Percentiles rank a stretch among this genome's conserved stretches.
These are phyloP conservation scores for Neurospora discreta DNA, from an alignment of 495 filamentous ascomycete genomes.

Conservation along the genomic window DNA sequence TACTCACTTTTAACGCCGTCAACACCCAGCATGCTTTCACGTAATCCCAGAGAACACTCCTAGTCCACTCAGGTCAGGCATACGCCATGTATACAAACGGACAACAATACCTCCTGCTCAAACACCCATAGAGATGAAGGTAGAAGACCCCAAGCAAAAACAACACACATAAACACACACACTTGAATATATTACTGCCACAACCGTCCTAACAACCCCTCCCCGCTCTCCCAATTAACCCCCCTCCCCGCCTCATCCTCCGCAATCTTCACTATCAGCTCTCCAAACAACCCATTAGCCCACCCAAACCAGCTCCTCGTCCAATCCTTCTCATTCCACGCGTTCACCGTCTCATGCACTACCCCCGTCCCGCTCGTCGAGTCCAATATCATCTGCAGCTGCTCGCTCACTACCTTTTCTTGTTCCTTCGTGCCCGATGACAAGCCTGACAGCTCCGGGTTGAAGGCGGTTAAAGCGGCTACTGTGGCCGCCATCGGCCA, in stretches of 20 bases:
- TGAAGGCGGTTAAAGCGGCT: constrained; percentile 31
- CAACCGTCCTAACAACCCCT: constrained; percentile 16
- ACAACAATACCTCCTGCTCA: background rate
- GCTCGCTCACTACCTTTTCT: constrained; percentile 15
- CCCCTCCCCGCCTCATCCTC: constrained; percentile 18
- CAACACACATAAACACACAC: background rate
- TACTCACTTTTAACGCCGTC: background rate
- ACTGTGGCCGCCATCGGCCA: constrained; percentile 52
- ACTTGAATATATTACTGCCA: constrained; percentile 23
- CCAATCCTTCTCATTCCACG: constrained; percentile 40
- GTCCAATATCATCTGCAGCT: constrained; percentile 32
- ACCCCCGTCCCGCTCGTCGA: constrained; percentile 46
- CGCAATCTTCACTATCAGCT: constrained; percentile 41
- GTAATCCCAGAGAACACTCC: background rate
- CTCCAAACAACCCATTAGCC: constrained; percentile 59
- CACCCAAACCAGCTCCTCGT: constrained; percentile 58
- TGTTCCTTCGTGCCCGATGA: constrained; percentile 23
- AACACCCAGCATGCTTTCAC: background rate
- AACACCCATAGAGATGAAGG: background rate
- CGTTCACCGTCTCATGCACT: constrained; percentile 51
- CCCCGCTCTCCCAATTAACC: constrained; percentile 1
- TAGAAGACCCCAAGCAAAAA: background rate
- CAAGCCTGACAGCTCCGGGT: constrained; percentile 32
- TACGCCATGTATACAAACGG: background rate
- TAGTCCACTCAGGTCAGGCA: background rate